These are phyloP conservation scores for Euryodendron excelsum DNA, from an alignment of 148 eudicot genomes.

Conservation along the genomic window DNA sequence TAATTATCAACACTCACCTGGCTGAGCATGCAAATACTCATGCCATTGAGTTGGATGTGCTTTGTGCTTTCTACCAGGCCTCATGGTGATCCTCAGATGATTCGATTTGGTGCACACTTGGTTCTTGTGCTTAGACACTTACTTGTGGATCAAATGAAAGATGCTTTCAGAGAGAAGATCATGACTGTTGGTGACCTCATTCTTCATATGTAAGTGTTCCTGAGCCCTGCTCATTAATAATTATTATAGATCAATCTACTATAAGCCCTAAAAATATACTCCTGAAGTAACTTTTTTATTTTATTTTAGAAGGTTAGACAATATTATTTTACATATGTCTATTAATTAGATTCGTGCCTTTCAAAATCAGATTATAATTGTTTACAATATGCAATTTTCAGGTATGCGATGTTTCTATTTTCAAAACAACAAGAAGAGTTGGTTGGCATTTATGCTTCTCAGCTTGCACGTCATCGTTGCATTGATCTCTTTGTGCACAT, in stretches of 20 bases:
- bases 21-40: background rate
- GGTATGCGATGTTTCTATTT: conserved; percentile 89
- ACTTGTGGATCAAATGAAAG: conserved; percentile 74
- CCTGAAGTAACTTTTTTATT: too few species aligned
- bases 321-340: background rate
- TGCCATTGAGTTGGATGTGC: conserved; percentile 5
- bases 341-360: background rate
- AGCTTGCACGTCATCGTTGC: conserved; percentile 92
- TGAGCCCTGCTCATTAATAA: background rate
- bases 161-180: conserved; percentile 78
- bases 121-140: conserved; percentile 84
- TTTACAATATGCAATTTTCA: conserved; percentile 22
- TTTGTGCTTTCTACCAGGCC: conserved; percentile 42
- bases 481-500: conserved; percentile 92
- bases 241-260: background rate
- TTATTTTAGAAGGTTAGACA: background rate
- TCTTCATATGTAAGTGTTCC: conserved; percentile 75
- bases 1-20: background rate
- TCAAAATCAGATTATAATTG: background rate
- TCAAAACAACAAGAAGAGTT: conserved; percentile 83
- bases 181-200: conserved; percentile 94
- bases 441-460: conserved; percentile 93
- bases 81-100: conserved; percentile 95
- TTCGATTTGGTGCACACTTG: conserved; percentile 94
- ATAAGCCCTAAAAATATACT: background rate